Base-by-base conservation (phyloP, 306 rosid genomes). In the Pachyrhizus erosus region DNA sequence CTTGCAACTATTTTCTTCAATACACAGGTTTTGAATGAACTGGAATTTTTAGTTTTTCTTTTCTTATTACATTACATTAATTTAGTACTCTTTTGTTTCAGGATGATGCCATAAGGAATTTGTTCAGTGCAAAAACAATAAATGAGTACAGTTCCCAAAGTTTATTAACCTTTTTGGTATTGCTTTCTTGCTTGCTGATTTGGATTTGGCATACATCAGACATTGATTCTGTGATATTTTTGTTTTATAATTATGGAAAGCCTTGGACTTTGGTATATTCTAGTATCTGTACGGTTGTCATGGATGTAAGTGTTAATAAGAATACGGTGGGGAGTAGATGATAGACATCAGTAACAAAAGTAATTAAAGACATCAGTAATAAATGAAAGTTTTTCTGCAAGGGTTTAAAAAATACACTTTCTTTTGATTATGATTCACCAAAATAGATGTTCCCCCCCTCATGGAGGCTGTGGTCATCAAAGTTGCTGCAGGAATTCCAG, bases 71-170 rank as follows among this genome's bases (percentile, higher is more conserved):
- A 75, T 55, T 70, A 55, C 37, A 55, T 54, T 9, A 80, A 75
- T 61, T 83, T 75, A 21, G 67, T 48, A 77, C 58, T 72, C 64
- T 82, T n/a, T 80, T 81, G 83, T 84, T 75, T 71, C 96, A 96
- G 98, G 99, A 96, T 87, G 99, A 96, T 76, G 99, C 99, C 61
- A 96, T 96, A 81, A 93, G 99, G 90, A 96, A 96, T 86, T 89
- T 96, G 89, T 96, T 96, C 84, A 96, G 98, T 87, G 98, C 99
- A 75, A 96, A 96, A 87, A 96, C 99, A 81, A 81, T 93, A 84
- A 94, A 95, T 17, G 99, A 95, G 88, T 95, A 87, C 88, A 95
- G 99, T 70, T 94, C 98, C 62, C 98, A 85, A 79, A 95, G 98
- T 87, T 88, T 95, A 80, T 89, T 95, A 86, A 93, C 99, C 86